phyloP scores from a whole-genome alignment of 129 eudicot species.

The Gnaphalium uliginosum region DNA sequence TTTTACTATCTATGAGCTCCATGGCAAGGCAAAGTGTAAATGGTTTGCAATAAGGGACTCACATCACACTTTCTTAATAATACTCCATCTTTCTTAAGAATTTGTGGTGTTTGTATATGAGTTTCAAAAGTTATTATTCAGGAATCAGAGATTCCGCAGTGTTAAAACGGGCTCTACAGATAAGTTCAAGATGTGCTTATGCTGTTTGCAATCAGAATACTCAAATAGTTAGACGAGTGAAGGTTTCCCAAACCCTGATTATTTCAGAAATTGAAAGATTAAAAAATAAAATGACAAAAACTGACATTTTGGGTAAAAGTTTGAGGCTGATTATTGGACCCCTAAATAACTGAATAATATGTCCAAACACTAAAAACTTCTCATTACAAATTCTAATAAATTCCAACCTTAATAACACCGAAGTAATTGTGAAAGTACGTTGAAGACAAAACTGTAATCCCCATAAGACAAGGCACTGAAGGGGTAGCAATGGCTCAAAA shows the following conservation, averaged over 20 bases:
- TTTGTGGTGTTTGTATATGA: neutral
- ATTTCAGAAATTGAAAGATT: neutral
- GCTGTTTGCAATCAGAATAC: neutral
- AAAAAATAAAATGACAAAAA: neutral
- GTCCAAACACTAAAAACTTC: neutral
- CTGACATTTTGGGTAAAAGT: neutral
- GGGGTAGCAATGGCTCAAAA: conserved; percentile 71
- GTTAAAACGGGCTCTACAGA: no score
- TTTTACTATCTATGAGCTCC: no score
- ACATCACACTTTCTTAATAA: no score
- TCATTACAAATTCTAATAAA: neutral
- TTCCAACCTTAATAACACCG: neutral
- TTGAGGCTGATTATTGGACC: neutral
- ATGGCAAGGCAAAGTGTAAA: no score
- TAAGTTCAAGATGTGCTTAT: neutral
- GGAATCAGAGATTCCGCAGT: neutral
- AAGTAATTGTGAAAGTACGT: conserved; percentile 50
- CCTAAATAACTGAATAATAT: neutral
- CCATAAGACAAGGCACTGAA: conserved; percentile 69
- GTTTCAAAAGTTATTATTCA: neutral
- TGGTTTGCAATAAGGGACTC: no score
- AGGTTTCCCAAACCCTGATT: neutral
- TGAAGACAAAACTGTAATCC: conserved; percentile 77
- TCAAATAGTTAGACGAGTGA: neutral
- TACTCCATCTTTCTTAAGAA: no score